Base-by-base conservation (phyloP, 306 rosid species). In the Sindora glabra region DNA sequence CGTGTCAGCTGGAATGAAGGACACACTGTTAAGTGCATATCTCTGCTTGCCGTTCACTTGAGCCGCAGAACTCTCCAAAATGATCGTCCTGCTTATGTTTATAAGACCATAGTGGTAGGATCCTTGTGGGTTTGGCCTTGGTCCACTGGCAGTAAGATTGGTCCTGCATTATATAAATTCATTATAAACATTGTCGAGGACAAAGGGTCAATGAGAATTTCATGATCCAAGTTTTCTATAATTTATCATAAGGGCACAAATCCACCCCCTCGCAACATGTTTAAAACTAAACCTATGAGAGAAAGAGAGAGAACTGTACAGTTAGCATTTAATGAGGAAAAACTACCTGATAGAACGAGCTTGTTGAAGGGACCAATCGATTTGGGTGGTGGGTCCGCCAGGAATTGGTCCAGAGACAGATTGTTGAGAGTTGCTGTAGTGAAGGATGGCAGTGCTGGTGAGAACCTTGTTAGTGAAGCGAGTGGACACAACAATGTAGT, bases 41-140 rank as follows among this genome's bases (percentile, higher is more conserved):
- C 96, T 83, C 9, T 87, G 96, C 56, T 85, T 91, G 7, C 79
- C 45, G 26, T 72, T 42, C 2, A 91, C 95, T 72, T 68, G 87
- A 32, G 83, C 89, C 33, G 95, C 82, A 4, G 88, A 88, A 71
- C 95, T 92, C 73, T 59, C 65, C 25, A 92, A 49, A 5, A 3
- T 57, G 44, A 92, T 78, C 25, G 92, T 92, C 65, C 85, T 88
- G 46, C 85, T 79, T 0, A 85, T 56, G 74, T 83, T 86, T 33
- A 88, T 73, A 0, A 70, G 58, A 56, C 98, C 98, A 51, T 92
- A 92, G 66, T 92, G 98, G 69, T 92, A 92, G 0, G 98, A 92
- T 4, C 98, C 98, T 41, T 92, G 96, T 11, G 98, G 98, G 46
- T 92, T 92, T 14, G 98, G 98, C 58, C 96, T 86, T 19, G 96